Evolutionary conservation across 1,139 yeast genomes (phyloP), one percentile per base, ranked within the genome.

Genomic region (Yamadazyma atmosphaerica): DNA sequence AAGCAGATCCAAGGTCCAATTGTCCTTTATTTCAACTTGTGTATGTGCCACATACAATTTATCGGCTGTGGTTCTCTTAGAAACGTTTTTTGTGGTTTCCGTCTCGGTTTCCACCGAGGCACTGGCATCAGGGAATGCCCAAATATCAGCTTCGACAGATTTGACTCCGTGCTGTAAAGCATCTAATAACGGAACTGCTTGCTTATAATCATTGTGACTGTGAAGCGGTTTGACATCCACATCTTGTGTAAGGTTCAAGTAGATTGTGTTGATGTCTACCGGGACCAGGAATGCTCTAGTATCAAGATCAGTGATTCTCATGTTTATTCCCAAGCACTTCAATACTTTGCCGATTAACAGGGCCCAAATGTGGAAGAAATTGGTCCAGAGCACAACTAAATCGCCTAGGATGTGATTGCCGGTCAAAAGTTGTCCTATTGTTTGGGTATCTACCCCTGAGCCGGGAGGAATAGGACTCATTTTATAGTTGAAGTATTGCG

Each of bases 171-270:
- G 56, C 9, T 68, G 61, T 29, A 83, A 57, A 0, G 88, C 89
- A 42, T 79, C 81, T 39, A 77, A 65, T 9, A 84, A 62, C 0
- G 92, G 90, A 4, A 63, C 56, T 2, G 56, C 47, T 46, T 89
- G 63, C 86, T 86, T 81, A 57, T 84, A 85, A 54, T 84, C 90
- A 52, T 84, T 84, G 53, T 84, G 92, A 0, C 88, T 81, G 52
- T 84, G 90, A 16, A 82, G 65, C 5, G 76, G 74, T 38, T 71
- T 66, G 17, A 72, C 56, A 18, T 64, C 56, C 0, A 77, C 77
- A 44, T 75, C 79, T 37, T 73, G 58, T 5, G 61, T 54, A n/a
- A 45, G 3, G 14, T 36, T 31, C 10, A 39, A 32, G 12, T 19
- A 33, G 8, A 43, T 29, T 3, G 19, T 14, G n/a, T 34, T 22